Base-by-base conservation (phyloP, 495 filamentous ascomycete species). In the Saxispiralis lemnorum region DNA sequence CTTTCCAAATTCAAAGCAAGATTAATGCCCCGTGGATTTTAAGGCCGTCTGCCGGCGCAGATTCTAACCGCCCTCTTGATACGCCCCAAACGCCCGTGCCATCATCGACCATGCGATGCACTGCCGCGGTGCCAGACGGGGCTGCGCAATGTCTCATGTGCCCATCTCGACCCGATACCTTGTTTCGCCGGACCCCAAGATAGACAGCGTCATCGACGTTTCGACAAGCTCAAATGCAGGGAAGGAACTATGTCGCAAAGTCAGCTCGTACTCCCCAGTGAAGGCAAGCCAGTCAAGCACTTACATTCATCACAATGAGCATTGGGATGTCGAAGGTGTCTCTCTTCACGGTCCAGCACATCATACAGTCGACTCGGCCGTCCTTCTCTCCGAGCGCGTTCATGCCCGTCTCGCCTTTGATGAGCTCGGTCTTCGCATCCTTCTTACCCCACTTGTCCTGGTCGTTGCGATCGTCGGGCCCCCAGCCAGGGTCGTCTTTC, bases 251-350 rank as follows among this genome's bases (percentile, higher is more conserved):
- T 7, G 17, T 15, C 28, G n/a, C 31, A 11, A 33, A 30, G 38
- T 50, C 36, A 51, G 48, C 37, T 18, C 13, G 6, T 18, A 31
- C 42, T 24, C 19, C 28, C 13, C 6, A 13, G 7, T 16, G 21
- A 37, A 9, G 20, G 7, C 24, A 9, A 9, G 24, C 5, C 9
- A 28, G 24, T 28, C 24, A 10, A 37, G 39, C 3, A 78, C 86
- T 76, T 57, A 93, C 89, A 64, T 94, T 94, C 66, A 94, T 86
- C 54, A 93, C 77, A 62, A 95, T 89, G 59, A 97, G 63, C 86
- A 94, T 95, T 20, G 89, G 89, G 60, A 97, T 94, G 61, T 95
- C 89, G 64, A 96, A 97, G 36, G 89, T 82, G 61, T 97, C 89
- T 47, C 89, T 69, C 68, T 87, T 89, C 44, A 96, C 85, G 48